Conservation (phyloP, 2,329 filamentous ascomycete species). For the Fusarium verrucosum region DNA sequence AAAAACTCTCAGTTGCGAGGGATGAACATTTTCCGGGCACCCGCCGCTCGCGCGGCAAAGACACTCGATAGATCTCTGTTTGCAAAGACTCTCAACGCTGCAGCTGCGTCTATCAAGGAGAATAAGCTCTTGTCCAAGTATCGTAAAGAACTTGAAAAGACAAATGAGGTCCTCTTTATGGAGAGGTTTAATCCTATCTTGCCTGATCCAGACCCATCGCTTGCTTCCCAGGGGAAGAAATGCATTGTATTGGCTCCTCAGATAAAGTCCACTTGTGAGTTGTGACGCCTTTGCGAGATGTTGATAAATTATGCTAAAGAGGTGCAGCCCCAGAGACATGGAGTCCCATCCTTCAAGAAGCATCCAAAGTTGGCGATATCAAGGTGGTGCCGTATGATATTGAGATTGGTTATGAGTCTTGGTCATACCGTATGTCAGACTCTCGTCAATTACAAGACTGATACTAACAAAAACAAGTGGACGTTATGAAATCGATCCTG, state of each 20-base stretch:
- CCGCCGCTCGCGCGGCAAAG: slow-evolving; percentile 79
- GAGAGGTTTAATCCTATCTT: slow-evolving; percentile 72
- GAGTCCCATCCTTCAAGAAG: slow-evolving; percentile 74
- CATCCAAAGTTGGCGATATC: slow-evolving; percentile 74
- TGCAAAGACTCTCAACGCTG: slow-evolving; percentile 75
- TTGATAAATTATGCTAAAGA: background rate
- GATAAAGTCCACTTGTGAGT: slow-evolving; percentile 62
- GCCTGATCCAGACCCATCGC: slow-evolving; percentile 66
- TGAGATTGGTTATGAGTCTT: slow-evolving; percentile 82
- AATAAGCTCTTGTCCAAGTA: slow-evolving; percentile 77
- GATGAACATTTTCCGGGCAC: slow-evolving; percentile 76
- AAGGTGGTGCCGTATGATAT: slow-evolving; percentile 79
- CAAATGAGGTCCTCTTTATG: slow-evolving; percentile 70
- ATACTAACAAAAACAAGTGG: slow-evolving; percentile 60
- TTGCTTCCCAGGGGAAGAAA: slow-evolving; percentile 65
- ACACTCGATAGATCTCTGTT: slow-evolving; percentile 87
- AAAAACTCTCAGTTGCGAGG: slow-evolving; percentile 48
- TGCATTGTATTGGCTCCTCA: slow-evolving; percentile 68
- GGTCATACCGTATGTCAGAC: slow-evolving; percentile 74
- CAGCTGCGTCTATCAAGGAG: slow-evolving; percentile 81
- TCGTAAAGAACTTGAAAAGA: slow-evolving; percentile 71
- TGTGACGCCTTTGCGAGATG: background rate
- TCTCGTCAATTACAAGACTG: background rate
- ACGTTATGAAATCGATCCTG: slow-evolving; percentile 83
- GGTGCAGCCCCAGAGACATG: slow-evolving; percentile 70